Evolutionary conservation across 75 land plant genomes (phyloP).

Genomic region (Sequoiadendron giganteum): DNA sequence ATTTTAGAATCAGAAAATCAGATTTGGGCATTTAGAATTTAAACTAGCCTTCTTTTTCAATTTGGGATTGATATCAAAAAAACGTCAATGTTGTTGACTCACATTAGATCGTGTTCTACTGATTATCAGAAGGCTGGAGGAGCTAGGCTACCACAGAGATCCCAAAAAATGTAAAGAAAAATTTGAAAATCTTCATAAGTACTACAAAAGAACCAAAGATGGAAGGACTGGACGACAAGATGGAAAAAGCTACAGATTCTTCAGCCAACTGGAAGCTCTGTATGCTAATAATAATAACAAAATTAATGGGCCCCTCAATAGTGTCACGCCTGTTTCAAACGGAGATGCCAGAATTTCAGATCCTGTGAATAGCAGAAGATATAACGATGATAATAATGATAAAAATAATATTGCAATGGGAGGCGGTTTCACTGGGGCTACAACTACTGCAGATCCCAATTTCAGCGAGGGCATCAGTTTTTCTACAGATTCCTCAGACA

Average conservation of each 20-base stretch:
- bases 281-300: background rate
- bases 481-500: background rate
- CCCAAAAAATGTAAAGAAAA: conserved; percentile 35
- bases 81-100: background rate
- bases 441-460: conserved; percentile 1
- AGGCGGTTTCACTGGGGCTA: background rate
- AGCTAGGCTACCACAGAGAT: conserved; percentile 25
- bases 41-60: too few relatives aligned
- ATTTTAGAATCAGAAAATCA: too few relatives aligned
- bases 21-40: too few relatives aligned
- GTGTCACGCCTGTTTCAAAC: too few relatives aligned
- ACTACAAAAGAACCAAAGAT: conserved; percentile 29
- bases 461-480: background rate
- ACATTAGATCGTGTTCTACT: background rate
- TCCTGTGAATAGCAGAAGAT: background rate
- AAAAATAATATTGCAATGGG: background rate
- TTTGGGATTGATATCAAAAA: too few relatives aligned
- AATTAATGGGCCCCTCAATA: background rate
- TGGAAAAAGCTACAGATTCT: conserved; percentile 25
- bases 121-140: conserved; percentile 22
- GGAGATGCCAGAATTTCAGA: background rate
- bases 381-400: background rate
- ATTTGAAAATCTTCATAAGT: conserved; percentile 32
- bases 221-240: conserved; percentile 28
- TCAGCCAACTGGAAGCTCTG: conserved; percentile 24